phyloP scores from a whole-genome alignment of 768 basidiomycete genomes.

The Lyophyllum semitale region DNA sequence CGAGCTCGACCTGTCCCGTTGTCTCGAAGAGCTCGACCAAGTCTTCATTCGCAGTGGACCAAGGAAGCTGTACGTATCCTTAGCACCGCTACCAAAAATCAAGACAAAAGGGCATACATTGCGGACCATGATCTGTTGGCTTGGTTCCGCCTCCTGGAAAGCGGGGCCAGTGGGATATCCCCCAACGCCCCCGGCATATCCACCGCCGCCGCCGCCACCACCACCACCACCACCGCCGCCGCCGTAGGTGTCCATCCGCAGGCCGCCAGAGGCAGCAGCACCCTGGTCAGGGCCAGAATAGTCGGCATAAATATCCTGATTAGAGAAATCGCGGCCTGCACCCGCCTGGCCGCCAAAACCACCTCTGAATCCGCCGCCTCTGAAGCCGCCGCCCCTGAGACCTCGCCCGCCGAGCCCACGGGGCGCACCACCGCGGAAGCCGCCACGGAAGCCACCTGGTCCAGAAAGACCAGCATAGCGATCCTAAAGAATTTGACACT shows the following conservation, averaged over 20 bases:
- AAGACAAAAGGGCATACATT: constrained; percentile 71
- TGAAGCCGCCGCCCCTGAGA: constrained; percentile 33
- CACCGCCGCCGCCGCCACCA: constrained; percentile 34
- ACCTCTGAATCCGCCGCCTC: constrained; percentile 43
- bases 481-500: constrained; percentile 48
- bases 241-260: constrained; percentile 38
- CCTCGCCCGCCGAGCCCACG: too few species aligned
- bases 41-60: constrained; percentile 99
- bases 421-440: constrained; percentile 39
- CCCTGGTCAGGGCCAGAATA: constrained; percentile 86
- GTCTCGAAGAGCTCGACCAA: constrained; percentile 98
- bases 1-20: constrained; percentile 91
- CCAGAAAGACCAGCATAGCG: constrained; percentile 87
- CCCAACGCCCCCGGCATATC: constrained; percentile 30
- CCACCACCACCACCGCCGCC: too few species aligned
- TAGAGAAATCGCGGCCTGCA: constrained; percentile 77
- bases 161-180: constrained; percentile 31
- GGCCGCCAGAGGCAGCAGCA: constrained; percentile 40
- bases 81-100: neutral
- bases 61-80: constrained; percentile 68
- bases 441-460: constrained; percentile 59
- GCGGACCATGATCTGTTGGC: constrained; percentile 97
- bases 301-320: constrained; percentile 89
- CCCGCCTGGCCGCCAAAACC: constrained; percentile 53
- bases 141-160: constrained; percentile 74